Evolutionary conservation across 495 filamentous ascomycete genomes (phyloP).

Genomic region (Venustampulla echinocandica): DNA sequence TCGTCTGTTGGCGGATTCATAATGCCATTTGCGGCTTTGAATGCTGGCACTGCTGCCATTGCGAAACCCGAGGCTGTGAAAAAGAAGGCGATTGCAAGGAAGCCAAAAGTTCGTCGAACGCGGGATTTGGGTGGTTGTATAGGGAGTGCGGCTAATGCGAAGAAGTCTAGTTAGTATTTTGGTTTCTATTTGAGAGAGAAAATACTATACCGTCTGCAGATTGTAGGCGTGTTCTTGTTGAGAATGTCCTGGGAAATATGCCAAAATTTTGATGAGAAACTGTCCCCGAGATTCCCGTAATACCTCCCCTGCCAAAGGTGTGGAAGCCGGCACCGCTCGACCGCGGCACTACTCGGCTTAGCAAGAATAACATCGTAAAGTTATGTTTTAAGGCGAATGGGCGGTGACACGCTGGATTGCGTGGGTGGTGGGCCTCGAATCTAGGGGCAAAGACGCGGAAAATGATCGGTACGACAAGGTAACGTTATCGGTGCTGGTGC

Average conservation of each 20-base stretch:
- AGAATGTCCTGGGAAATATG: background rate
- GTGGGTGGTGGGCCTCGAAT: no score
- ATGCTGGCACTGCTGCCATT: slow-evolving; percentile 42
- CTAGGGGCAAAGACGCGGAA: no score
- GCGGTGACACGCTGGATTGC: no score
- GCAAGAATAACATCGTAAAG: background rate
- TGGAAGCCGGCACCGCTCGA: background rate
- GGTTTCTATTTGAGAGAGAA: background rate
- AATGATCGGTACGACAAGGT: no score
- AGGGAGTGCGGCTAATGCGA: background rate
- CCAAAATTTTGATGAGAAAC: background rate
- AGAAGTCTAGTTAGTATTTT: background rate
- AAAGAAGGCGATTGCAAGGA: slow-evolving; percentile 32
- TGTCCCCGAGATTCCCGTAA: background rate
- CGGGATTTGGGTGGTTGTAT: slow-evolving; percentile 14
- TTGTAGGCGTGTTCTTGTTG: background rate
- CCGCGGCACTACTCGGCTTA: slow-evolving; percentile 1
- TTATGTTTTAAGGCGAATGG: no score
- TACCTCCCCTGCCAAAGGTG: background rate
- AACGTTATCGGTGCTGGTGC: no score
- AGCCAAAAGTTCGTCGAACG: slow-evolving; percentile 23
- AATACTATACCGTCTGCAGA: background rate
- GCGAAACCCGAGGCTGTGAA: slow-evolving; percentile 44
- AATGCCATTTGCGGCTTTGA: slow-evolving; percentile 33
- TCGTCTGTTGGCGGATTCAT: slow-evolving; percentile 55